Base-by-base conservation (phyloP, 1,284 basidiomycete genomes). In the Tremellales sp. region DNA sequence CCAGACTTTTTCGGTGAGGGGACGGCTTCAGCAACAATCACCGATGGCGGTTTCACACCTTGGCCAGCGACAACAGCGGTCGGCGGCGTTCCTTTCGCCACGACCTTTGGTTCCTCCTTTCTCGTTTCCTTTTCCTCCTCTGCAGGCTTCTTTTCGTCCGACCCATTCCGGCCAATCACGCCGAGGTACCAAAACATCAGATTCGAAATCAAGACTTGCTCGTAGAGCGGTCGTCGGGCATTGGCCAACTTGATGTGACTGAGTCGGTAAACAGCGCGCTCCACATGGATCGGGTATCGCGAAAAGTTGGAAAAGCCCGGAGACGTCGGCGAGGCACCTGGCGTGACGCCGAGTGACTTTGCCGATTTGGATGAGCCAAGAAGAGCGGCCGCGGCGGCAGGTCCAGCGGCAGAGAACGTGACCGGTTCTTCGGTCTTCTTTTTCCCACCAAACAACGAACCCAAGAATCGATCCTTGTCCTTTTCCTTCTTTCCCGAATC, bases 151-250 rank as follows among this genome's bases (percentile, higher is more conserved):
- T 72, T 68, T 51, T 75, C 74, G 40, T 73, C 66, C 18, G 68
- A 61, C 26, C 56, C 55, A 64, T 82, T 54, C 27, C 77, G 91
- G 70, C 97, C 97, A 74, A 98, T 95, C 55, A 98, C 82, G n/a
- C 90, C 88, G 32, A 98, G 79, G 70, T 98, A 98, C 94, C 94
- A 98, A 78, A 98, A 98, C 93, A 97, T 98, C 58, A 98, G 78
- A 71, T 98, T 98, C 63, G 91, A 95, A 71, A 98, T 98, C 52
- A 98, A 76, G 41, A 99, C 94, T 72, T 99, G 94, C 75, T 99
- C 95, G 64, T 95, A 97, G 14, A 99, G 77, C 16, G 95, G 92
- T 35, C 94, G 79, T 43, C 95, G 80, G 9, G 94, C 93, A 71
- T 98, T 97, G 21, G 95, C 94, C 36, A 99, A 78, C 74, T 99